These are phyloP conservation scores for Aureobasidium uvarum DNA, from an alignment of 2,329 filamentous ascomycete species.

Conservation along the genomic window DNA sequence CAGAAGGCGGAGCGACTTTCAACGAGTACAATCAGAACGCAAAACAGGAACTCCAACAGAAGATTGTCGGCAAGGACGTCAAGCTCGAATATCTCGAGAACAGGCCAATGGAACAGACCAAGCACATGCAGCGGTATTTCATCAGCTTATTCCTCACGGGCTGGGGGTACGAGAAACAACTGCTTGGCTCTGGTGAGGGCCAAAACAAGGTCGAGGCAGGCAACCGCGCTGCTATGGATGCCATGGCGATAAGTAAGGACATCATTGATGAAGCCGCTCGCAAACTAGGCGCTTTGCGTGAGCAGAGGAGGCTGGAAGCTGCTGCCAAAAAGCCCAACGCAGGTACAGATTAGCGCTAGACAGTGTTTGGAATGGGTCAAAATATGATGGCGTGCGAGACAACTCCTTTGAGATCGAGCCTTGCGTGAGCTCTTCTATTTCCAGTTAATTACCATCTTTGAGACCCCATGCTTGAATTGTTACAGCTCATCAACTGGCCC, in stretches of 20 bases:
- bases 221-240: conserved; percentile 62
- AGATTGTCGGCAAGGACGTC: conserved; percentile 14
- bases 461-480: not conserved
- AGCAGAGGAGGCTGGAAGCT: conserved; percentile 12
- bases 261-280: conserved; percentile 33
- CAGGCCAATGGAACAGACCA: conserved; percentile 40
- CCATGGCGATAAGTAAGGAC: conserved; percentile 51
- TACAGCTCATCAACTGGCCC: not conserved
- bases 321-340: conserved; percentile 4
- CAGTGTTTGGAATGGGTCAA: not conserved
- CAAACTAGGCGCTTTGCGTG: conserved; percentile 1
- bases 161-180: conserved; percentile 63
- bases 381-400: not conserved
- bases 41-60: conserved; percentile 27
- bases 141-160: conserved; percentile 66
- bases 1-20: not conserved
- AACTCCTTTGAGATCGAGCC: not conserved
- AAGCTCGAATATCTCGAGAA: conserved; percentile 23
- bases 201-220: conserved; percentile 69
- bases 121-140: conserved; percentile 53
- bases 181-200: conserved; percentile 63
- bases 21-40: conserved; percentile 26
- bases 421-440: not conserved
- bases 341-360: not conserved
- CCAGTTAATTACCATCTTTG: not conserved